Percentiles rank a stretch among this genome's conserved stretches.
Conservation (phyloP, 495 filamentous ascomycete species). For the Podospora pseudocomata region DNA sequence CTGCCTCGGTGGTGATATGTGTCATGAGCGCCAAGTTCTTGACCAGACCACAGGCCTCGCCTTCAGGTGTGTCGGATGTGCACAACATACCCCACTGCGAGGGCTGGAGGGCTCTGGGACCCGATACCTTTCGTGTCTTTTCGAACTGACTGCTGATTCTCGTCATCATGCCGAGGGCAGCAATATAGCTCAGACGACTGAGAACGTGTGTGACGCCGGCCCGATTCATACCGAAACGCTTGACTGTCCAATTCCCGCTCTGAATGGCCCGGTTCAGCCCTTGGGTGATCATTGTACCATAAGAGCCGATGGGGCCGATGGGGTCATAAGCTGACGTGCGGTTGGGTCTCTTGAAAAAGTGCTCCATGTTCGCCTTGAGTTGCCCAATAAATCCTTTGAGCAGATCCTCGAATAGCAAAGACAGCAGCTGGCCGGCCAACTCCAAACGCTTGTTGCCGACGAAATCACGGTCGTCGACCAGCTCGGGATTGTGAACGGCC, state of each 20-base stretch:
- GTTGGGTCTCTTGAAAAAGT: slow-evolving; percentile 85
- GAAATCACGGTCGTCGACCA: slow-evolving; percentile 96
- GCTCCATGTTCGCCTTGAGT: slow-evolving; percentile 87
- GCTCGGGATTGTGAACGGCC: slow-evolving; percentile 79
- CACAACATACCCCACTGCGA: slow-evolving; percentile 98
- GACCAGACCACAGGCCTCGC: slow-evolving; percentile 94
- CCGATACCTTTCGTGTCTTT: slow-evolving; percentile 93
- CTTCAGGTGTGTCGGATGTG: slow-evolving; percentile 94
- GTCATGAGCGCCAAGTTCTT: slow-evolving; percentile 99
- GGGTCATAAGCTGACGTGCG: slow-evolving; percentile 85
- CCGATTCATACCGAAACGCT: slow-evolving; percentile 97
- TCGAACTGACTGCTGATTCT: slow-evolving; percentile 98
- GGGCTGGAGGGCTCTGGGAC: slow-evolving; percentile 90
- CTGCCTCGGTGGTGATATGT: slow-evolving; percentile 93
- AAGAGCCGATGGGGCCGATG: slow-evolving; percentile 65
- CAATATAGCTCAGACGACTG: slow-evolving; percentile 92
- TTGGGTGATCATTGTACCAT: slow-evolving; percentile 75
- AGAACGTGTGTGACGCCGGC: slow-evolving; percentile 96
- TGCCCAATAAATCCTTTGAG: slow-evolving; percentile 91
- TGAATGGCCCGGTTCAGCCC: slow-evolving; percentile 93
- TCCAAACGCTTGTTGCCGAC: slow-evolving; percentile 97
- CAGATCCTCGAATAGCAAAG: slow-evolving; percentile 93
- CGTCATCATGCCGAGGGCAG: slow-evolving; percentile 99
- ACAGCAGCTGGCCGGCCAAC: slow-evolving; percentile 87
- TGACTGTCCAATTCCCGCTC: slow-evolving; percentile 95